Conservation (phyloP, 192 early-diverging fungal species). For the Entomortierella lignicola region DNA sequence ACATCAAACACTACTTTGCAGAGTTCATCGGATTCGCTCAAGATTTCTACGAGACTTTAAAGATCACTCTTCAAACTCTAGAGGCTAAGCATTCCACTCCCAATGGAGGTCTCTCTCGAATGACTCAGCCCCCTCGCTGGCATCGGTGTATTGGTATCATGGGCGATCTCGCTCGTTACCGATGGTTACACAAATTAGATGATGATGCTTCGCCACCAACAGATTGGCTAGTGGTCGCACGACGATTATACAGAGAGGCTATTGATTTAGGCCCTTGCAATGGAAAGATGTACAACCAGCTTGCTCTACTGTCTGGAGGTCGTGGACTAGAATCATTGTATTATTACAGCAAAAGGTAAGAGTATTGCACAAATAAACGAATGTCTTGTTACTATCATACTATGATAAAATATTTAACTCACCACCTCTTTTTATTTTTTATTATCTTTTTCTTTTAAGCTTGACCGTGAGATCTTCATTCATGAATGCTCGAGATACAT, state of each 20-base stretch:
- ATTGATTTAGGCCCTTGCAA: conserved; percentile 55
- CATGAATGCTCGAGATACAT: conserved; percentile 62
- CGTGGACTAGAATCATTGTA: conserved; percentile 42
- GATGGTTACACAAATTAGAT: conserved; percentile 56
- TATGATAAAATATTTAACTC: no score
- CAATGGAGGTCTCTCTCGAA: conserved; percentile 11
- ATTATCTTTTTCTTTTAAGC: conserved; percentile 20
- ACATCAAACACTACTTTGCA: conserved; percentile 49
- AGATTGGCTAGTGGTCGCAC: conserved; percentile 44
- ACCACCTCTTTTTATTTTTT: neutral
- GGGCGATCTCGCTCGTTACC: conserved; percentile 66
- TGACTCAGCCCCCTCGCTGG: conserved; percentile 55
- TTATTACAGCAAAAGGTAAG: conserved; percentile 56
- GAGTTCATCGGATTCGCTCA: conserved; percentile 60
- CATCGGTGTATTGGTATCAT: conserved; percentile 58
- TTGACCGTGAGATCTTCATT: conserved; percentile 64
- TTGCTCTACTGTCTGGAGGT: conserved; percentile 56
- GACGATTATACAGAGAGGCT: conserved; percentile 44
- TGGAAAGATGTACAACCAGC: conserved; percentile 65
- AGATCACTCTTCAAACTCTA: conserved; percentile 40
- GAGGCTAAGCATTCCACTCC: conserved; percentile 30
- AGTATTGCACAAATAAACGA: neutral
- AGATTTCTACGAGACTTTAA: conserved; percentile 57
- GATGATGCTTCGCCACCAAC: conserved; percentile 6
- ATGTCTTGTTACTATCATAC: neutral